Conservation (phyloP, 2,329 filamentous ascomycete genomes). For the Aspergillus sp. region DNA sequence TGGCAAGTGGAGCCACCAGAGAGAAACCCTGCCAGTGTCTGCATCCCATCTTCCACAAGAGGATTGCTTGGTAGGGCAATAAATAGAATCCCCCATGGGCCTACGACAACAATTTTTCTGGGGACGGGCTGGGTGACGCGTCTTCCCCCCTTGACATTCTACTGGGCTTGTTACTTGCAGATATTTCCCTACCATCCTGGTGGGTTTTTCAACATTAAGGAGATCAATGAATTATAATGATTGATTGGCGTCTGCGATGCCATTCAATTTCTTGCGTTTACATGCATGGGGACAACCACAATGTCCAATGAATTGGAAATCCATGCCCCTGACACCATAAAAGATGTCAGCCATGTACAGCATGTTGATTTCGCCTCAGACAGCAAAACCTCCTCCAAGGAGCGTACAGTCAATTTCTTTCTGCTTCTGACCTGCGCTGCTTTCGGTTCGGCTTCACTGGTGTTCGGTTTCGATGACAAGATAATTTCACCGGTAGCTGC, state of each 20-base stretch:
- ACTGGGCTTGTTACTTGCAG: neutral
- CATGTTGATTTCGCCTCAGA: constrained; percentile 21
- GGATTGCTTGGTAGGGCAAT: neutral
- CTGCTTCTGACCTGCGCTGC: constrained; percentile 31
- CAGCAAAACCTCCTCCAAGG: constrained; percentile 1
- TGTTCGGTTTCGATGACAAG: constrained; percentile 39
- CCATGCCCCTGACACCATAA: neutral
- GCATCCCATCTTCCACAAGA: neutral
- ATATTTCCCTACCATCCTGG: neutral
- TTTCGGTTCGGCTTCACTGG: constrained; percentile 34
- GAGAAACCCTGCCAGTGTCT: neutral
- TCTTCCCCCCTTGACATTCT: neutral
- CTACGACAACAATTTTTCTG: neutral
- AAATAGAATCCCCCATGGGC: neutral
- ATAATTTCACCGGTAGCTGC: constrained; percentile 36
- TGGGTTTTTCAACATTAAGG: neutral
- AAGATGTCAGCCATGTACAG: constrained; percentile 17
- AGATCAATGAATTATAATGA: neutral
- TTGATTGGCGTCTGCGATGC: neutral
- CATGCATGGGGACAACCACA: neutral
- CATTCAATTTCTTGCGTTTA: neutral
- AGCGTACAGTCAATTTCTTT: constrained; percentile 27
- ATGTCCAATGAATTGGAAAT: neutral
- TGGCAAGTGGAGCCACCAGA: neutral
- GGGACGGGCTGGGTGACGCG: neutral